Evolutionary conservation across 257 asterid species (phyloP).

Genomic region (Linaria vulgaris): DNA sequence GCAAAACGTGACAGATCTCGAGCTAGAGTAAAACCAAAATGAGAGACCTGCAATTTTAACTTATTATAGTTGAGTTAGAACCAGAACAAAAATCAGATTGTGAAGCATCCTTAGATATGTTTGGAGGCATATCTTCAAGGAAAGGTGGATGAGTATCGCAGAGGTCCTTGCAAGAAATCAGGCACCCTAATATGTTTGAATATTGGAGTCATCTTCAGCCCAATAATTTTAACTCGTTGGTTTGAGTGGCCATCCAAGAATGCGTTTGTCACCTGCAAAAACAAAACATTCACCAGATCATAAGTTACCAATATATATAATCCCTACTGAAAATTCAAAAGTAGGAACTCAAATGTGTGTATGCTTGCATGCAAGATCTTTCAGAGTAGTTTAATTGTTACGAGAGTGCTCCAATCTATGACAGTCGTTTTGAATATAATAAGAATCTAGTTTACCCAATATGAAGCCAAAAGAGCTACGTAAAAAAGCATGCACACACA

Average conservation of each 20-base stretch:
- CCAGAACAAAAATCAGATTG: too few relatives aligned
- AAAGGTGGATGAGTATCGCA: constrained; percentile 42
- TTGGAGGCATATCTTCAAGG: constrained; percentile 11
- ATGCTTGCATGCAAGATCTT: neutral
- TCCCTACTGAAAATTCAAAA: neutral
- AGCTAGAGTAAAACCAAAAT: too few relatives aligned
- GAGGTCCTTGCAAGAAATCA: constrained; percentile 50
- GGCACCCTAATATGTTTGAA: constrained; percentile 53
- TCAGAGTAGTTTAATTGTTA: neutral
- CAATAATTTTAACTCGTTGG: constrained; percentile 59
- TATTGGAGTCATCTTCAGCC: constrained; percentile 59
- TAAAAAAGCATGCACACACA: too few relatives aligned
- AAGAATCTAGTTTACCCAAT: too few relatives aligned
- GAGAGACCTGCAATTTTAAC: too few relatives aligned
- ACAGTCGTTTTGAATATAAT: too few relatives aligned
- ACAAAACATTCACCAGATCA: constrained; percentile 29
- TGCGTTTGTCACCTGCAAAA: constrained; percentile 64
- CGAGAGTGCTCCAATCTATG: neutral
- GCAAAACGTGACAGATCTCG: neutral
- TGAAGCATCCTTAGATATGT: neutral
- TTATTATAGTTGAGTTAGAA: too few relatives aligned
- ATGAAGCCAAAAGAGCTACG: too few relatives aligned
- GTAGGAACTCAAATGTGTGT: neutral
- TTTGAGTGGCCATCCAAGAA: constrained; percentile 85
- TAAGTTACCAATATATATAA: too few relatives aligned